phyloP scores from a whole-genome alignment of 148 eudicot genomes.

The Drosera capensis region DNA sequence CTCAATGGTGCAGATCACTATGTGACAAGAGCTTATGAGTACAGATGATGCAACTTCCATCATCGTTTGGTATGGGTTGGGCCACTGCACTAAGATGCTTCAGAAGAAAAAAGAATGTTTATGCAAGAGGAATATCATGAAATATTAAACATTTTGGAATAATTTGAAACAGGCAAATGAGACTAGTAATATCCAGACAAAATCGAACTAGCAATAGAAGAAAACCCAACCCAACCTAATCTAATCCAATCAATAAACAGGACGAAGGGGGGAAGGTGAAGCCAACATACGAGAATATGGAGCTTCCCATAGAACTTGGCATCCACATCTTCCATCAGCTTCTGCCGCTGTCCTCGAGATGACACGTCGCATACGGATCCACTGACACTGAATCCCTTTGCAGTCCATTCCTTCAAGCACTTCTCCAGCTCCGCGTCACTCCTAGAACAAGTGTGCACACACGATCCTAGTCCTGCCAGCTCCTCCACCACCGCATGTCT shows the following conservation, averaged over 20 bases:
- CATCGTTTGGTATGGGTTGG: too few species aligned
- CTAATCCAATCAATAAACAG: background rate
- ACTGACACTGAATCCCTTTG: constrained; percentile 46
- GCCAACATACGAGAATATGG: constrained; percentile 63
- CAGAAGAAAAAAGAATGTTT: too few species aligned
- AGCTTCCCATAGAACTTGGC: constrained; percentile 63
- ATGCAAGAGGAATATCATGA: too few species aligned
- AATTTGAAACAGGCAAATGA: too few species aligned
- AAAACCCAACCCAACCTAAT: background rate
- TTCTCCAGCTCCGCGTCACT: constrained; percentile 52
- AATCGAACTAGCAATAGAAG: background rate
- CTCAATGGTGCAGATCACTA: too few species aligned
- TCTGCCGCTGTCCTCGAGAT: constrained; percentile 29
- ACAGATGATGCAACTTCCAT: too few species aligned
- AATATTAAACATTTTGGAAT: too few species aligned
- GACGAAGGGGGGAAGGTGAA: background rate
- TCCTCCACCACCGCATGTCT: constrained; percentile 83
- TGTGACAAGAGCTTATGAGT: too few species aligned
- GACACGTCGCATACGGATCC: constrained; percentile 71
- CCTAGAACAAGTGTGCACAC: constrained; percentile 65
- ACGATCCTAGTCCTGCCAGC: constrained; percentile 58
- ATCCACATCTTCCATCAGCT: constrained; percentile 45
- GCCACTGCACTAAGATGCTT: too few species aligned
- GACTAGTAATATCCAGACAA: too few species aligned
- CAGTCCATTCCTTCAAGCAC: constrained; percentile 55